Percentiles rank a stretch among this genome's conserved stretches.
phyloP scores from a whole-genome alignment of 495 filamentous ascomycete genomes.

The Achaetomiella virescens region DNA sequence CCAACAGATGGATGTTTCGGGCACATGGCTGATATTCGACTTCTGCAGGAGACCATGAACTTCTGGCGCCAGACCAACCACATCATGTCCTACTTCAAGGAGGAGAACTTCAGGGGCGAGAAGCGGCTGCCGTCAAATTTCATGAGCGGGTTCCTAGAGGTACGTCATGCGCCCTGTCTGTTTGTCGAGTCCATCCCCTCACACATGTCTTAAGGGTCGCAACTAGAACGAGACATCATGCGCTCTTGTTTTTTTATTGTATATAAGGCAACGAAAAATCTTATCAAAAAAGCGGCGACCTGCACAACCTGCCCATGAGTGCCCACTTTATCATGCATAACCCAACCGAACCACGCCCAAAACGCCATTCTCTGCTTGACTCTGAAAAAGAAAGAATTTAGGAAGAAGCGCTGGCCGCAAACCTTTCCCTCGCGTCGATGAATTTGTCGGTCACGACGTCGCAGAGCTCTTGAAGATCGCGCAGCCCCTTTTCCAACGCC shows the following conservation, averaged over 20 bases:
- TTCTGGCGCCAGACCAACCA: constrained; percentile 98
- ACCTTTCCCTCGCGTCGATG: constrained; percentile 56
- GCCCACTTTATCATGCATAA: constrained; percentile 12
- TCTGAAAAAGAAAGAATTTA: constrained; percentile 2
- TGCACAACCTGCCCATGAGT: constrained; percentile 1
- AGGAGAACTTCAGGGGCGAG: constrained; percentile 68
- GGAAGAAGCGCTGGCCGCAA: constrained; percentile 35
- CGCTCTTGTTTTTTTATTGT: constrained; percentile 22
- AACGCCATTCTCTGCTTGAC: constrained; percentile 23
- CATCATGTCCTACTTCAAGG: constrained; percentile 93
- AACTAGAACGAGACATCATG: constrained; percentile 35
- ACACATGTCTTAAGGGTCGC: constrained; percentile 37
- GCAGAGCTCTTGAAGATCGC: constrained; percentile 82
- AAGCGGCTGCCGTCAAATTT: constrained; percentile 78
- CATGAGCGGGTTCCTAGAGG: constrained; percentile 89
- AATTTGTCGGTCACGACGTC: constrained; percentile 89
- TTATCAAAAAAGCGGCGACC: neutral
- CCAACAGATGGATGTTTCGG: neutral
- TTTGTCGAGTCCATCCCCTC: neutral
- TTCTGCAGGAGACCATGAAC: constrained; percentile 86
- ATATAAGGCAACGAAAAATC: constrained; percentile 22
- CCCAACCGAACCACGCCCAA: constrained; percentile 16
- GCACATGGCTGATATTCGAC: constrained; percentile 8
- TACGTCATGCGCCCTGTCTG: constrained; percentile 26
- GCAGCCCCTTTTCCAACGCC: constrained; percentile 82